Evolutionary conservation across 768 basidiomycete genomes (phyloP), one percentile per base, ranked within the genome.

Genomic region (Xerocomus spinulosus): DNA sequence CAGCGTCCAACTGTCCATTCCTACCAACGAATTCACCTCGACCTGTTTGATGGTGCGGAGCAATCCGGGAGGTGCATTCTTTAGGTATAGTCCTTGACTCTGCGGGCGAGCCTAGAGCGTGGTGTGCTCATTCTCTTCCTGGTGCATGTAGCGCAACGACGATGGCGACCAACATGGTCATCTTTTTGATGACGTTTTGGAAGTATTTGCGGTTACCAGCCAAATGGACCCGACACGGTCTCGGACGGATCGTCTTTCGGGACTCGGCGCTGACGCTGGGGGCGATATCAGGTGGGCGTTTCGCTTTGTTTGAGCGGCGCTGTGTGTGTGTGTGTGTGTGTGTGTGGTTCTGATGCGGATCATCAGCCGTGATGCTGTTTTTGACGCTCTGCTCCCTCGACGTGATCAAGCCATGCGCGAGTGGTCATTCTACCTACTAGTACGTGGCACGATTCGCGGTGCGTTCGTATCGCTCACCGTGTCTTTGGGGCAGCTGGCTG

Each of bases 381-480:
- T 37, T 60, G 50, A 51, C 52, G 6, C 51, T 62, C 14, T 47
- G 43, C 10, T 43, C 44, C 10, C 30, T 52, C 4, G 20, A 37
- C 14, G 29, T 60, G 5, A 46, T 57, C 30, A 25, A 23, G 13
- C 38, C 44, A 13, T 32, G 29, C 7, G 42, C 50, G 34, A 43
- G 34, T n/a, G 50, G 53, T 6, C 60, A 62, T 18, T 39, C 62
- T 3, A 44, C 37, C 1, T 62, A 57, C 34, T 53, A 60, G 61
- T 60, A 24, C 7, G 57, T 57, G 12, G 18, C 20, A 2, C 13
- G 8, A 15, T 9, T 28, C 15, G 4, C 9, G 4, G 14, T 32
- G 34, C 2, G 12, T 15, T 2, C 30, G 7, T 13, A 6, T 23
- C 10, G 12, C 18, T 32, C n/a, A 44, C 17, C n/a, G 10, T 13